Percentiles rank a stretch among this genome's conserved stretches.
Evolutionary conservation across 352 stramenopile species (phyloP).

Genomic region (Phytopythium sindhum): DNA sequence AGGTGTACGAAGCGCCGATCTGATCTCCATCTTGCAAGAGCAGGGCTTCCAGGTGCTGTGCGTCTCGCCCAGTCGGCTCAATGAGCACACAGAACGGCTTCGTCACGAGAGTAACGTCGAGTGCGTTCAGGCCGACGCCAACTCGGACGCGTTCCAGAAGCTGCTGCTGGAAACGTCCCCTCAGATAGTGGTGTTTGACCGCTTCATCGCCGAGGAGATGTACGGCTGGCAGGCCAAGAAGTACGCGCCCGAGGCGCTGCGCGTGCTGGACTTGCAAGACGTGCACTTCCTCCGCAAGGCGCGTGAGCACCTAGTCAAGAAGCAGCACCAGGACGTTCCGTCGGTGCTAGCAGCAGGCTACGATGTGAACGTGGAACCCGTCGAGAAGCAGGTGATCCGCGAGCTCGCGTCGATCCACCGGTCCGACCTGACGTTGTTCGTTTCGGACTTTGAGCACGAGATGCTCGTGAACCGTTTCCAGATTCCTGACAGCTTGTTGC

Average conservation of each 20-base stretch:
- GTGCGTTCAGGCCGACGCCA: constrained; percentile 71
- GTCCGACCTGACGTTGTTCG: constrained; percentile 70
- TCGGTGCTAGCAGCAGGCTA: constrained; percentile 1
- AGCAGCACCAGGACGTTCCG: constrained; percentile 38
- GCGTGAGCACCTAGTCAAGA: constrained; percentile 79
- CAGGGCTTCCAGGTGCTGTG: constrained; percentile 69
- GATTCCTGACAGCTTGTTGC: constrained; percentile 34
- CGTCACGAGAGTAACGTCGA: constrained; percentile 41
- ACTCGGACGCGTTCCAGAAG: constrained; percentile 64
- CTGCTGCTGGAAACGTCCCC: constrained; percentile 50
- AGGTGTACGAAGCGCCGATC: constrained; percentile 76
- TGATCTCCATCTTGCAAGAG: constrained; percentile 64
- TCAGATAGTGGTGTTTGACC: constrained; percentile 78
- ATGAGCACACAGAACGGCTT: constrained; percentile 56
- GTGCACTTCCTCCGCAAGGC: constrained; percentile 87
- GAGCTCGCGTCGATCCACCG: constrained; percentile 77
- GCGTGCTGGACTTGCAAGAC: constrained; percentile 92
- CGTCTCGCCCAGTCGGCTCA: constrained; percentile 75
- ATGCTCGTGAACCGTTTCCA: constrained; percentile 62
- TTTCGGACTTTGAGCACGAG: constrained; percentile 63
- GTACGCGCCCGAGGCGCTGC: constrained; percentile 72
- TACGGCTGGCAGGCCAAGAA: constrained; percentile 77
- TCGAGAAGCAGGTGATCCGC: constrained; percentile 69
- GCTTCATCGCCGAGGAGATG: constrained; percentile 86
- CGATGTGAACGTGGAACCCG: constrained; percentile 25